These are phyloP conservation scores for Platanthera guangdongensis DNA, from an alignment of 106 monocot species.

Conservation along the genomic window DNA sequence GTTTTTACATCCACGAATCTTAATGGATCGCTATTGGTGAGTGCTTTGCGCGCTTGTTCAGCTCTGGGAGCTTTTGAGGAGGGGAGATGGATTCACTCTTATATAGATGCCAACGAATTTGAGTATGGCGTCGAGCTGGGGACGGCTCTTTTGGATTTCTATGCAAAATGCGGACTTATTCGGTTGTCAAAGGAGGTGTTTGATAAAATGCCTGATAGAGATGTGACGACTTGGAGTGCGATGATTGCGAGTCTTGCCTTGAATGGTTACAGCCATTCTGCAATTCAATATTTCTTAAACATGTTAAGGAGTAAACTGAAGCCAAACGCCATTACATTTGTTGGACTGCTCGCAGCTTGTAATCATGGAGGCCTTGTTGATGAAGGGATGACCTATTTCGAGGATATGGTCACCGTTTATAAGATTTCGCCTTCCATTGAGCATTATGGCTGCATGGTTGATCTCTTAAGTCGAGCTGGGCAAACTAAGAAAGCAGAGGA, in stretches of 20 bases:
- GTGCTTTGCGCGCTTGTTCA: slow-evolving; percentile 26
- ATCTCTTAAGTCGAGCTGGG: slow-evolving; percentile 25
- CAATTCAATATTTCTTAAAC: slow-evolving; percentile 15
- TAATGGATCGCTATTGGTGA: slow-evolving; percentile 18
- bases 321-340: slow-evolving; percentile 27
- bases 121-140: slow-evolving; percentile 15
- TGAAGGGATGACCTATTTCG: slow-evolving; percentile 23
- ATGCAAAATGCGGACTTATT: slow-evolving; percentile 28
- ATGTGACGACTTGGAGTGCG: slow-evolving; percentile 29
- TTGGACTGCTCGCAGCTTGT: slow-evolving; percentile 31
- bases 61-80: slow-evolving; percentile 19
- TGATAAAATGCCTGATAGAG: slow-evolving; percentile 13
- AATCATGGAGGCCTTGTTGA: slow-evolving; percentile 37
- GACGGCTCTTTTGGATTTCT: slow-evolving; percentile 32
- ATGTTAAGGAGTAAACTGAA: slow-evolving; percentile 8
- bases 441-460: slow-evolving; percentile 44
- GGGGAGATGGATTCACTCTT: slow-evolving; percentile 32
- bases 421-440: slow-evolving; percentile 14
- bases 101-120: slow-evolving; percentile 12
- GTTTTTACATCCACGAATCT: background rate
- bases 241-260: slow-evolving; percentile 32
- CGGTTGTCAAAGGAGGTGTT: slow-evolving; percentile 27
- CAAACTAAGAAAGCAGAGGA: slow-evolving; percentile 27
- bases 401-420: slow-evolving; percentile 6
- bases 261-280: slow-evolving; percentile 19